Base-by-base conservation (phyloP, 805 yeast genomes). In the Kluyveromyces siamensis region DNA sequence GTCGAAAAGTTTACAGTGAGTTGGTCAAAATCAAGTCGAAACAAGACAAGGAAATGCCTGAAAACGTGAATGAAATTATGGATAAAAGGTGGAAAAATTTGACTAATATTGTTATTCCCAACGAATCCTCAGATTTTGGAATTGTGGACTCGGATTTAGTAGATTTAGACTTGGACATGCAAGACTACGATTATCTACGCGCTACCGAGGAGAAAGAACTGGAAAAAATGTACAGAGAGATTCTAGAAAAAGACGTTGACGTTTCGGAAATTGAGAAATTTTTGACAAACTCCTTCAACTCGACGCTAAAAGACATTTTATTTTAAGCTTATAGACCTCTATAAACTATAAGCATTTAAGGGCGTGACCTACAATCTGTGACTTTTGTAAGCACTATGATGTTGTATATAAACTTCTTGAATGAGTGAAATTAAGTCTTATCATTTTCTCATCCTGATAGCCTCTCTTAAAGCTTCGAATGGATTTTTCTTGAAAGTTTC, bases 391-490 rank as follows among this genome's bases (percentile, higher is more conserved):
- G 25, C 25, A 21, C 6, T 21, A 21, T 21, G 25, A 21, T 6
- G 25, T 21, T 6, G 25, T 21, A 21, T 21, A 21, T 21, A 21
- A 21, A 21, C 25, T 21, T 6, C 6, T 21, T 21, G 25, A 21
- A 21, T 21, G 6, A 21, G 25, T 21, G 21, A 41, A 35, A 45
- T 2, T n/a, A 37, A 42, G 16, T 40, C 35, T 44, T 45, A 50
- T 42, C 48, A 46, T 41, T 59, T 61, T 52, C 62, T 65, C 61
- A 63, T 60, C 50, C 67, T 65, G 39, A 79, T 78, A n/a, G 83
- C 81, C 45, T 75, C 76, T 59, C 76, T 81, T 55, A 87, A 70
- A 2, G 89, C 77, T 38, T 72, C 73, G 59, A 86, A 85, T 2
- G 90, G 87, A 36, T 79, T 74, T 47, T 69, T 63, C 65, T 80